These are phyloP conservation scores for Elongisporangium prolatum DNA, from an alignment of 352 stramenopile species.

Conservation along the genomic window DNA sequence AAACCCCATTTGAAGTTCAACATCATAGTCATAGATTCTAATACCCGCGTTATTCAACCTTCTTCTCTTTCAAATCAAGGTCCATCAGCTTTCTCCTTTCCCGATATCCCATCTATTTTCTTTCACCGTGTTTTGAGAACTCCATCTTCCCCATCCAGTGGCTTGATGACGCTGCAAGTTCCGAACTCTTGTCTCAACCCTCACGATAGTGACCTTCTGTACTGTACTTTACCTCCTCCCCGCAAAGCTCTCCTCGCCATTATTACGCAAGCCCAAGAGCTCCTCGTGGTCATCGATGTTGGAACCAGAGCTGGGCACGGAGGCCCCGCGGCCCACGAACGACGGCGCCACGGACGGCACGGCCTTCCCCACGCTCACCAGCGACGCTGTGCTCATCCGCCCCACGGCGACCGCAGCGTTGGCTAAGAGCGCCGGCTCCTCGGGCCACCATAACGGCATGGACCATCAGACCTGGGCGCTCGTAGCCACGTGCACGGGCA, in stretches of 20 bases:
- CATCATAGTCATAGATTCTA: background rate
- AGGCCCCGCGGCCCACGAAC: background rate
- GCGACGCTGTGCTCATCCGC: background rate
- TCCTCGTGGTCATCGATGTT: background rate
- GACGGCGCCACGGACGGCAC: background rate
- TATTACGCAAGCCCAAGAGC: background rate
- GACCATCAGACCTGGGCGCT: conserved; percentile 51
- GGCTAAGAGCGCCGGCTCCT: background rate
- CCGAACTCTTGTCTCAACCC: background rate
- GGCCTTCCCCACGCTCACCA: background rate
- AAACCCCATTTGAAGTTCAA: background rate
- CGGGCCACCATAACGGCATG: conserved; percentile 4
- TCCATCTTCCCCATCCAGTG: background rate
- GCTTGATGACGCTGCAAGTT: background rate
- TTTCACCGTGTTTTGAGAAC: background rate
- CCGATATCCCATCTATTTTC: background rate
- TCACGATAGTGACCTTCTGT: background rate
- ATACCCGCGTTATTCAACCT: background rate
- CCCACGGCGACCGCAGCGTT: background rate
- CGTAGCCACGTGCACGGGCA: conserved; percentile 50
- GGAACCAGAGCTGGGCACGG: background rate
- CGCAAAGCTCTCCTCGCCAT: background rate
- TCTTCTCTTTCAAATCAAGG: background rate
- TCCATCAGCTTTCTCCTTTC: background rate
- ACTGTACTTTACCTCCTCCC: background rate